Evolutionary conservation across 768 basidiomycete species (phyloP).

Genomic region (Russula earlei): DNA sequence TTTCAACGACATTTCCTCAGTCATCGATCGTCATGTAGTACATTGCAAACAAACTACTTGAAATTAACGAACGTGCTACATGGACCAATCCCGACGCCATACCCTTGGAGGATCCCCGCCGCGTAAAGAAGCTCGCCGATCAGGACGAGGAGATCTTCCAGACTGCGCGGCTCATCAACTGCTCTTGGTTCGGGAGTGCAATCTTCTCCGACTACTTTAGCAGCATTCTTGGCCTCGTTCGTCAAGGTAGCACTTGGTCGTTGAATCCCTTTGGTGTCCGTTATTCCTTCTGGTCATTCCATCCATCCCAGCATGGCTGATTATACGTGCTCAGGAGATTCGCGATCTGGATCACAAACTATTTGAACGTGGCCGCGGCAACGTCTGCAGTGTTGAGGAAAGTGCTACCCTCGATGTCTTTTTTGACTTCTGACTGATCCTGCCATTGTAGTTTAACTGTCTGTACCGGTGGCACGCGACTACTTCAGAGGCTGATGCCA

Average conservation of each 20-base stretch:
- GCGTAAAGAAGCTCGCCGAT: conserved; percentile 27
- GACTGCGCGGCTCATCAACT: conserved; percentile 67
- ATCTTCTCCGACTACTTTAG: conserved; percentile 84
- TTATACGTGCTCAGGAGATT: conserved; percentile 43
- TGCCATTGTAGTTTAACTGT: conserved; percentile 59
- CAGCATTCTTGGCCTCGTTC: conserved; percentile 66
- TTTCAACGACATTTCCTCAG: neutral
- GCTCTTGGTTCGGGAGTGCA: conserved; percentile 67
- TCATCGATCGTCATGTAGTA: conserved; percentile 38
- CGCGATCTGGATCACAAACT: conserved; percentile 49
- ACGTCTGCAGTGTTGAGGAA: conserved; percentile 76
- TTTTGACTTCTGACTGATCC: neutral
- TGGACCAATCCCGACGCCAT: conserved; percentile 48
- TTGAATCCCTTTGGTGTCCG: conserved; percentile 62
- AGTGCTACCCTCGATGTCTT: neutral
- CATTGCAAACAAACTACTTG: conserved; percentile 65
- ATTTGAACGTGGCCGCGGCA: conserved; percentile 74
- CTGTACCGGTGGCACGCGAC: conserved; percentile 85
- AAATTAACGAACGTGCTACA: conserved; percentile 69
- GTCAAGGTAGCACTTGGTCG: conserved; percentile 70
- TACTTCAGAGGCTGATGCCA: conserved; percentile 59
- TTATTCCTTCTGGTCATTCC: neutral
- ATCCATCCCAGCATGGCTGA: neutral
- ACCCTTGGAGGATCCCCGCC: conserved; percentile 21
- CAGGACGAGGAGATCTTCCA: conserved; percentile 64